Base-by-base conservation (phyloP, 1,284 basidiomycete genomes). In the Cutaneotrichosporon dermatis region DNA sequence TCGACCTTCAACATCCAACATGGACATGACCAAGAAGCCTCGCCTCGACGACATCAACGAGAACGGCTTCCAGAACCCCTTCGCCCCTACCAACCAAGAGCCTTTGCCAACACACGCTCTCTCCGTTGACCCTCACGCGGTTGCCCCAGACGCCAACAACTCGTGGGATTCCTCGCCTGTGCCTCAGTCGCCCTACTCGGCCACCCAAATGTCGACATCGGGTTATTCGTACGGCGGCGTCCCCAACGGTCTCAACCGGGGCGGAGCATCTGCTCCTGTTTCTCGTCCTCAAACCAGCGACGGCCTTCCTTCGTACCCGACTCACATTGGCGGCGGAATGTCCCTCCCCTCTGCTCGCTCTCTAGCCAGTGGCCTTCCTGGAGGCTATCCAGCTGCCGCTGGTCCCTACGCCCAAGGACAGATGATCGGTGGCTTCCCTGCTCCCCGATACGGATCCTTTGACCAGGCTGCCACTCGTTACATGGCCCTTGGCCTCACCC, bases 231-330 rank as follows among this genome's bases (percentile, higher is more conserved):
- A 51, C 50, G 35, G 35, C 7, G 50, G 50, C 15, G 36, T 51
- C 12, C 44, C 48, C 34, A 50, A 50, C 34, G 48, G 48, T 12
- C 48, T 50, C 9, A 25, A n/a, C 43, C 51, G 41, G 6, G 9
- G 11, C 15, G 39, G 39, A 9, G 35, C 34, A 6, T 9, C 16
- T 35, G 42, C 37, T 15, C 34, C 12, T 25, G 44, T 16, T 13
- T 13, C 16, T 34, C 51, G 58, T 16, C 51, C 51, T n/a, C 46
- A 54, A 25, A 76, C 74, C 13, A 69, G 65, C 33, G 74, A 76
- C 48, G 73, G 74, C 6, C 54, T 76, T 7, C 74, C 73, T 0
- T 65, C 61, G 35, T 74, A 70, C 55, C 64, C 66, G 16, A 54
- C 55, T n/a, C 60, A 66, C 34, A n/a, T 63, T 9, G 49, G 58